Percentiles rank a stretch among this genome's conserved stretches.
Evolutionary conservation across 441 rosid species (phyloP).

Genomic region (Francoa sonchifolia): DNA sequence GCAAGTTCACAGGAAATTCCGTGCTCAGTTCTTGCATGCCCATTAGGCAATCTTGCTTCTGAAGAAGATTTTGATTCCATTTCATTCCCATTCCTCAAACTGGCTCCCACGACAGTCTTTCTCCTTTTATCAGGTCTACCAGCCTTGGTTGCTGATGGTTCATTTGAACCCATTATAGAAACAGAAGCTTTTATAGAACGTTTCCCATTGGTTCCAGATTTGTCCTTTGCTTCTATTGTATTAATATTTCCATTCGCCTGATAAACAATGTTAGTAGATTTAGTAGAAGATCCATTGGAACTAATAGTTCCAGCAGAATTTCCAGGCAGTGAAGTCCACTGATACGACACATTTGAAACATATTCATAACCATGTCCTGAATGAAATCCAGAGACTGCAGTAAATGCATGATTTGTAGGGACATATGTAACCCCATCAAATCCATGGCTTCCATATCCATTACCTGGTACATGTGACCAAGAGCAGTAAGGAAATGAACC

Average conservation of each 20-base stretch:
- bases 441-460: constrained; percentile 63
- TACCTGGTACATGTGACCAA: constrained; percentile 48
- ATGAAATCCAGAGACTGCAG: constrained; percentile 53
- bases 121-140: constrained; percentile 67
- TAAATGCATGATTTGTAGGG: constrained; percentile 50
- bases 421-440: constrained; percentile 60
- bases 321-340: constrained; percentile 58
- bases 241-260: constrained; percentile 43
- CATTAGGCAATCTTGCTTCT: constrained; percentile 30
- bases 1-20: constrained; percentile 36
- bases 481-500: constrained; percentile 78
- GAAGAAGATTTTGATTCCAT: constrained; percentile 28
- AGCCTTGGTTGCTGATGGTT: constrained; percentile 25
- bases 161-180: constrained; percentile 22
- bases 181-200: constrained; percentile 25
- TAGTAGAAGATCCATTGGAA: constrained; percentile 37
- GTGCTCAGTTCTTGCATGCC: constrained; percentile 19
- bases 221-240: constrained; percentile 29
- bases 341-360: constrained; percentile 59
- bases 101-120: constrained; percentile 36
- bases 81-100: constrained; percentile 35
- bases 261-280: constrained; percentile 35
- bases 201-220: constrained; percentile 35
- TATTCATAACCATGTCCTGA: constrained; percentile 71
- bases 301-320: constrained; percentile 44